phyloP scores from a whole-genome alignment of 2,329 filamentous ascomycete genomes.

The Cercospora canescens region DNA sequence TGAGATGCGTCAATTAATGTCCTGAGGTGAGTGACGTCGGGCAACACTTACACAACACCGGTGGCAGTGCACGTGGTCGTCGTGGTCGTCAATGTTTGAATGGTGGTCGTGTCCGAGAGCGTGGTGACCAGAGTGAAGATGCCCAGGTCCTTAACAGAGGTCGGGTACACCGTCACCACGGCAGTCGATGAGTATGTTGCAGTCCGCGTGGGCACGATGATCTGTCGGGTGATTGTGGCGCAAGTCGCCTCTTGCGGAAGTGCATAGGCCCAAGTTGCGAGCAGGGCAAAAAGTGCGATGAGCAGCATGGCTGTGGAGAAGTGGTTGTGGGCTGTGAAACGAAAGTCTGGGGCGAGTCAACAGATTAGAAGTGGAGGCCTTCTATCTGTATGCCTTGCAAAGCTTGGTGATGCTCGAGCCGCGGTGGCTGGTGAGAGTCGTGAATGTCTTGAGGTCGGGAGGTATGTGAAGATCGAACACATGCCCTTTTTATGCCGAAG shows the following conservation, averaged over 20 bases:
- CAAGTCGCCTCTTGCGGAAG: constrained; percentile 31
- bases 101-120: constrained; percentile 31
- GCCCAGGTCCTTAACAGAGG: constrained; percentile 29
- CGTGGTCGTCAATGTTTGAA: constrained; percentile 31
- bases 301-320: constrained; percentile 25
- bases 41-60: constrained; percentile 26
- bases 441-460: constrained; percentile 11
- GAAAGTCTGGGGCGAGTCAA: background rate
- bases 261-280: constrained; percentile 27
- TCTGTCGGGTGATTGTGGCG: constrained; percentile 29
- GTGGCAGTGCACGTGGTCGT: constrained; percentile 26
- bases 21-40: background rate
- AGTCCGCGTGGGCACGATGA: constrained; percentile 34
- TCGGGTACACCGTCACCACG: constrained; percentile 28
- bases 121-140: constrained; percentile 31
- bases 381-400: constrained; percentile 6
- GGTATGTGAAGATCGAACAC: constrained; percentile 10
- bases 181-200: constrained; percentile 31
- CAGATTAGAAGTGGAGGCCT: constrained; percentile 2
- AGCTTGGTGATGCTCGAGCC: background rate
- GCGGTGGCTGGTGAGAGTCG: constrained; percentile 4
- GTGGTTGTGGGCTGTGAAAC: constrained; percentile 14
- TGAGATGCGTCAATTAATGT: constrained; percentile 8
- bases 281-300: constrained; percentile 23
- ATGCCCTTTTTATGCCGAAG: constrained; percentile 10